These are phyloP conservation scores for Penicillium roqueforti DNA, from an alignment of 495 filamentous ascomycete genomes.

Conservation along the genomic window DNA sequence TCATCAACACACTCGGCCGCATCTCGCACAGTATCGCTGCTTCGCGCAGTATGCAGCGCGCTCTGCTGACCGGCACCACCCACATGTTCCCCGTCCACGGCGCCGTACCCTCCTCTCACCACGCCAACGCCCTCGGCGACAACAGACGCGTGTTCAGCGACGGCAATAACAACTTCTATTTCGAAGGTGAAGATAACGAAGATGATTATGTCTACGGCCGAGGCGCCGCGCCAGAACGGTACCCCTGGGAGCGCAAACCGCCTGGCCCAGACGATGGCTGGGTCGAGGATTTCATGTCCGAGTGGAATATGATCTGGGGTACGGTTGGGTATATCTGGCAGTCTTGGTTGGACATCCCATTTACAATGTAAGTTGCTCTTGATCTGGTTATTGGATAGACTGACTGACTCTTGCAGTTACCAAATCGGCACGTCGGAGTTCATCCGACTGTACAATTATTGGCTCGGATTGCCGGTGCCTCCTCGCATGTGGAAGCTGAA, in stretches of 20 bases:
- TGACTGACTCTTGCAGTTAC: slow-evolving; percentile 40
- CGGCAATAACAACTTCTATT: slow-evolving; percentile 38
- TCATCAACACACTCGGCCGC: slow-evolving; percentile 89
- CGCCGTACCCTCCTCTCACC: slow-evolving; percentile 19
- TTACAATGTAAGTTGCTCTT: slow-evolving; percentile 59
- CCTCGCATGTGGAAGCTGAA: slow-evolving; percentile 64
- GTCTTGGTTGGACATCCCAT: slow-evolving; percentile 67
- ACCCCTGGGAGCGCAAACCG: slow-evolving; percentile 38
- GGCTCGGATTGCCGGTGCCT: slow-evolving; percentile 70
- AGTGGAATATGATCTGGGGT: slow-evolving; percentile 57
- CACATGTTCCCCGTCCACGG: slow-evolving; percentile 34
- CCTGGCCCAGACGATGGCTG: slow-evolving; percentile 33
- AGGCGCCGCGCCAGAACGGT: slow-evolving; percentile 16
- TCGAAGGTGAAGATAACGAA: slow-evolving; percentile 37
- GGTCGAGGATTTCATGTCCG: slow-evolving; percentile 61
- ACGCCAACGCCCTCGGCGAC: slow-evolving; percentile 11
- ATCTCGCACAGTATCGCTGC: slow-evolving; percentile 75
- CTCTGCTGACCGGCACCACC: slow-evolving; percentile 39
- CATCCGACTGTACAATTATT: slow-evolving; percentile 65
- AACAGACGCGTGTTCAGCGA: slow-evolving; percentile 30
- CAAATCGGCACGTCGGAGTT: slow-evolving; percentile 58
- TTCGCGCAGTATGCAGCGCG: slow-evolving; percentile 67
- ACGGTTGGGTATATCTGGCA: slow-evolving; percentile 61
- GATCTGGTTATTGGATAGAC: not conserved
- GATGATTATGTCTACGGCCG: slow-evolving; percentile 36